phyloP scores from a whole-genome alignment of 2,329 filamentous ascomycete species.

The Fusarium sp. region DNA sequence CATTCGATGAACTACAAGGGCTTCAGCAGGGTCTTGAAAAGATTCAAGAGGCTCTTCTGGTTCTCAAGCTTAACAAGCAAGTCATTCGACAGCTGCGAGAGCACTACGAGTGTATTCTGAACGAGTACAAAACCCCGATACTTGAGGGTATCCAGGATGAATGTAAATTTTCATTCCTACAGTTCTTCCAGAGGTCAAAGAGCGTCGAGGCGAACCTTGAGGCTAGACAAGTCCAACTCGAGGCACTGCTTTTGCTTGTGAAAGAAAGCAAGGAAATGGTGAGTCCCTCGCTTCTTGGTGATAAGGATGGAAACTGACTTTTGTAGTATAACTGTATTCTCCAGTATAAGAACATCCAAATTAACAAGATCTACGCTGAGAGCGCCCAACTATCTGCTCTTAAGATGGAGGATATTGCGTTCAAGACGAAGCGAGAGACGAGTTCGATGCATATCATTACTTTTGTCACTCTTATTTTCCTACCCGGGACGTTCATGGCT shows the following conservation, averaged over 20 bases:
- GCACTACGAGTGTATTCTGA: slow-evolving; percentile 20
- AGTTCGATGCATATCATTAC: slow-evolving; percentile 36
- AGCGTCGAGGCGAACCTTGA: slow-evolving; percentile 15
- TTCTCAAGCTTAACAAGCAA: slow-evolving; percentile 26
- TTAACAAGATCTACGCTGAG: slow-evolving; percentile 29
- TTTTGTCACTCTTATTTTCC: slow-evolving; percentile 30
- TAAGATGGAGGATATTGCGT: slow-evolving; percentile 35
- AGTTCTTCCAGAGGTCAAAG: neutral
- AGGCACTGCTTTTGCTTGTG: slow-evolving; percentile 6
- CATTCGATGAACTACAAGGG: slow-evolving; percentile 9
- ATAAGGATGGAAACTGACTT: neutral
- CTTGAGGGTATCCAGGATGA: neutral
- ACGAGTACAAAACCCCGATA: neutral
- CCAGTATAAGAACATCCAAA: slow-evolving; percentile 21
- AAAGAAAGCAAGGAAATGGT: slow-evolving; percentile 29
- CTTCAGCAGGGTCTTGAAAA: slow-evolving; percentile 16
- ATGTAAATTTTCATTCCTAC: neutral
- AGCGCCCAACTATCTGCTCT: slow-evolving; percentile 19
- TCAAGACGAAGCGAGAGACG: slow-evolving; percentile 35
- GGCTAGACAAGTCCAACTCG: slow-evolving; percentile 11
- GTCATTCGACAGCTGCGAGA: slow-evolving; percentile 26
- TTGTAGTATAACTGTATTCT: slow-evolving; percentile 27
- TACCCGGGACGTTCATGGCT: slow-evolving; percentile 36
- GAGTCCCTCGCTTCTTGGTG: neutral
- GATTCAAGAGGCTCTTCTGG: slow-evolving; percentile 21